A percentile compares a stretch with the other conserved stretches of the same genome.
Evolutionary conservation across 345 rosid species (phyloP).

Genomic region (Eucalyptus cloeziana): DNA sequence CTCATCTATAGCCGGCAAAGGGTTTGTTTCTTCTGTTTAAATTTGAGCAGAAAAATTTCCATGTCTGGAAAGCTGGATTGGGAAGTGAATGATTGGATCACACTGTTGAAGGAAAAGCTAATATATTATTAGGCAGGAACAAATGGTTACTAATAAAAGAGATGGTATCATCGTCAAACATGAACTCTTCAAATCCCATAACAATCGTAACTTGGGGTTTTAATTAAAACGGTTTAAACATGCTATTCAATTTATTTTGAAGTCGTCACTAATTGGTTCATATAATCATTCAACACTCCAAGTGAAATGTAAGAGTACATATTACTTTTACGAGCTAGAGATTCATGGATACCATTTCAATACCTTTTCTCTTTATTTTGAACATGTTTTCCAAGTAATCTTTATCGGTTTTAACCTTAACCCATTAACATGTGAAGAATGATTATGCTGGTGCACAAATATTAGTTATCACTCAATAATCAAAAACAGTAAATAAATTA

Average conservation of each 20-base stretch:
- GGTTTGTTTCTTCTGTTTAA: not conserved
- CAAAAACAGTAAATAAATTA: not conserved
- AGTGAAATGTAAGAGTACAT: not conserved
- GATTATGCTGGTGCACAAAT: not conserved
- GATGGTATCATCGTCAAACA: not conserved
- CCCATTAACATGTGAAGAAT: not conserved
- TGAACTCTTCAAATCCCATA: not conserved
- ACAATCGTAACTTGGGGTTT: not conserved
- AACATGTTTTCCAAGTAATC: not conserved
- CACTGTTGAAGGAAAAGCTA: not conserved
- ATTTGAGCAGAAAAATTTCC: not conserved
- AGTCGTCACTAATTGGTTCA: not conserved
- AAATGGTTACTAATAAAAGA: not conserved
- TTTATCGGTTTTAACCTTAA: not conserved
- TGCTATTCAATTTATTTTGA: not conserved
- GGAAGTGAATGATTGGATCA: too few species aligned
- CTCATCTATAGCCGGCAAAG: not conserved
- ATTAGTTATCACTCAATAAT: not conserved
- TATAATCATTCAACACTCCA: not conserved
- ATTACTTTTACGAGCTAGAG: not conserved
- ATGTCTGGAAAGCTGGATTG: too few species aligned
- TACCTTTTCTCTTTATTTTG: not conserved
- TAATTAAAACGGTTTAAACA: not conserved
- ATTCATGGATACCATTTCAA: not conserved
- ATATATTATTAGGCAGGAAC: not conserved